Conservation (phyloP, 75 land plant species). For the Sequoiadendron giganteum region DNA sequence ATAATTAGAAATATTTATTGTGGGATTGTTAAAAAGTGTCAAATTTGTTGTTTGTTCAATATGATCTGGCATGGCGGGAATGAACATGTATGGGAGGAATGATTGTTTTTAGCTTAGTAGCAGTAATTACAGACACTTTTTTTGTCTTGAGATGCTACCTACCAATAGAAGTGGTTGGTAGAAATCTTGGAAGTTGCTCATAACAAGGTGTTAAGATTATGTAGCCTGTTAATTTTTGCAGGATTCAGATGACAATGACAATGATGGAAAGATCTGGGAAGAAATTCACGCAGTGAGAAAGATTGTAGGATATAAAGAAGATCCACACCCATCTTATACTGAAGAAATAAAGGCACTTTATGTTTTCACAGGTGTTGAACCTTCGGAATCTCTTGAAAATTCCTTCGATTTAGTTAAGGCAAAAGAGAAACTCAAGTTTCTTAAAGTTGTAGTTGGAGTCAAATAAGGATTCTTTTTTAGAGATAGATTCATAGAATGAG, state of each 20-base stretch:
- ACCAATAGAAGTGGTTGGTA: neutral
- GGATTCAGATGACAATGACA: neutral
- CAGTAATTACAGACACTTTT: neutral
- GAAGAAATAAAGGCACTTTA: constrained; percentile 64
- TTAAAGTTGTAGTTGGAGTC: constrained; percentile 51
- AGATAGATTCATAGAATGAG: neutral
- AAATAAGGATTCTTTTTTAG: constrained; percentile 17
- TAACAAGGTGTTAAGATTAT: neutral
- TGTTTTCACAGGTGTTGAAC: constrained; percentile 65
- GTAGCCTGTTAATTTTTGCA: neutral
- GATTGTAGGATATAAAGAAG: constrained; percentile 48
- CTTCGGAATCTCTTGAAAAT: constrained; percentile 24
- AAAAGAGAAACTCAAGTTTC: constrained; percentile 32
- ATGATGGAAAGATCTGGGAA: constrained; percentile 45
- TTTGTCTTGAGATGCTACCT: neutral
- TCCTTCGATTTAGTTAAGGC: constrained; percentile 22
- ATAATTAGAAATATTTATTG: neutral
- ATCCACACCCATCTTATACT: constrained; percentile 15
- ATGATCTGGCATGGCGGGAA: neutral
- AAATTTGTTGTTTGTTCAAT: neutral
- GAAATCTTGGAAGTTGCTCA: neutral
- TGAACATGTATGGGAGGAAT: neutral
- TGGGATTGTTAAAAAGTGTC: neutral
- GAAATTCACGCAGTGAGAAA: constrained; percentile 35
- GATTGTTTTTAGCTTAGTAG: neutral